Evolutionary conservation across 1,284 basidiomycete species (phyloP), one percentile per base, ranked within the genome.

Genomic region (Melanopsichium pennsylvanicum): DNA sequence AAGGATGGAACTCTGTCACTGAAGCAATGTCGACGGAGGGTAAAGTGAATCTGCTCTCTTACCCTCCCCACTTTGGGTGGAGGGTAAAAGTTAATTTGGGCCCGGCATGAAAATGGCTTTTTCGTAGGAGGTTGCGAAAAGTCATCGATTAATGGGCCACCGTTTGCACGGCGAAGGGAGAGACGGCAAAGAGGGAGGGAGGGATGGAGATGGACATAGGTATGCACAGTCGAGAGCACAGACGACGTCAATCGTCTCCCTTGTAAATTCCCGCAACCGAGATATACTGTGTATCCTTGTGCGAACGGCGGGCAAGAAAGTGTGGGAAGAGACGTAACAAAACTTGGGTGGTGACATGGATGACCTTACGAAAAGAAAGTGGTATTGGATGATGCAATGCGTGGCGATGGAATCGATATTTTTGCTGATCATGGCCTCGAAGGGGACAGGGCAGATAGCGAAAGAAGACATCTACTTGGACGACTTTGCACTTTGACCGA

Each of bases 41-140:
- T 55, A 73, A 73, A 70, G 71, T 73, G 71, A 73, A 73, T 56
- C 54, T 50, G 47, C 57, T 50, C 57, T n/a, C n/a, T n/a, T 44
- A 25, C 15, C 27, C 11, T 16, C 36, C 8, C 13, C 35, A 21
- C 16, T 5, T 7, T 5, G 27, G 31, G 46, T 50, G 40, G 44
- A 41, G 42, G 51, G 38, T 22, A 19, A 35, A 41, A 45, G 33
- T 68, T 47, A 27, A 54, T 75, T 16, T 75, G 19, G 55, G 72
- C 71, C 72, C 74, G 67, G 68, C 74, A 75, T 75, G 74, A 75
- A 75, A 70, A 66, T 71, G 62, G 51, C 27, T 57, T 47, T n/a
- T 52, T 52, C 55, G 72, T 66, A 60, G 33, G 54, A 34, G 25
- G 15, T 13, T 12, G 41, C 54, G 29, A 61, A 57, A 48, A 62